These are phyloP conservation scores for Telopea speciosissima DNA, from an alignment of 177 flowering plant genomes.

Conservation along the genomic window DNA sequence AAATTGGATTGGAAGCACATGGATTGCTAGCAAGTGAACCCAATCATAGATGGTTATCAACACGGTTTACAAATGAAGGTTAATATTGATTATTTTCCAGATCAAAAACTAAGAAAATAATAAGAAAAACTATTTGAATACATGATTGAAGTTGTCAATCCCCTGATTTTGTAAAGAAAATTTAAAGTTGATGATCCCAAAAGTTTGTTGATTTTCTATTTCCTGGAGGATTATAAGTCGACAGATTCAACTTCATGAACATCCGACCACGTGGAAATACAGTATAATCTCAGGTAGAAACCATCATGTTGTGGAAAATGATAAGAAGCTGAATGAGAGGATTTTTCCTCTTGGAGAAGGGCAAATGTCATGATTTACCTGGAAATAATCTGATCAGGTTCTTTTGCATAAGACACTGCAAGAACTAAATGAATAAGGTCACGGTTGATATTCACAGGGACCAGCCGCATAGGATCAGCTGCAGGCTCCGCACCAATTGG, in stretches of 20 bases:
- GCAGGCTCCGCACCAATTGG: slow-evolving; percentile 94
- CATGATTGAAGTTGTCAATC: background rate
- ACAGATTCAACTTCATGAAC: background rate
- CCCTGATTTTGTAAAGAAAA: background rate
- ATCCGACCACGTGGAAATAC: background rate
- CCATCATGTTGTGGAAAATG: background rate
- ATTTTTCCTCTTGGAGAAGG: background rate
- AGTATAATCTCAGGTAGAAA: background rate
- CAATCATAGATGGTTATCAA: background rate
- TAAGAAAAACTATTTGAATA: background rate
- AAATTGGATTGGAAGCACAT: background rate
- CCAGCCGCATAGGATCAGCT: slow-evolving; percentile 76
- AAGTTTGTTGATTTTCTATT: background rate
- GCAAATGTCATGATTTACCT: slow-evolving; percentile 37
- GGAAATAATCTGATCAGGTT: slow-evolving; percentile 76
- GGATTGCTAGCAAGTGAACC: background rate
- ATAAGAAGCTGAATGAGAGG: background rate
- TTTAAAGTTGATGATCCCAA: background rate
- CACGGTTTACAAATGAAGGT: background rate
- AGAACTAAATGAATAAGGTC: slow-evolving; percentile 79
- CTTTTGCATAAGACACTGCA: slow-evolving; percentile 93
- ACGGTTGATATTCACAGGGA: slow-evolving; percentile 57
- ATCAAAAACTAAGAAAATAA: background rate
- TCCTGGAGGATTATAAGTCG: background rate
- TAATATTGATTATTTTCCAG: background rate